Evolutionary conservation across 148 eudicot species (phyloP).

Genomic region (Vaccinium myrtillus): DNA sequence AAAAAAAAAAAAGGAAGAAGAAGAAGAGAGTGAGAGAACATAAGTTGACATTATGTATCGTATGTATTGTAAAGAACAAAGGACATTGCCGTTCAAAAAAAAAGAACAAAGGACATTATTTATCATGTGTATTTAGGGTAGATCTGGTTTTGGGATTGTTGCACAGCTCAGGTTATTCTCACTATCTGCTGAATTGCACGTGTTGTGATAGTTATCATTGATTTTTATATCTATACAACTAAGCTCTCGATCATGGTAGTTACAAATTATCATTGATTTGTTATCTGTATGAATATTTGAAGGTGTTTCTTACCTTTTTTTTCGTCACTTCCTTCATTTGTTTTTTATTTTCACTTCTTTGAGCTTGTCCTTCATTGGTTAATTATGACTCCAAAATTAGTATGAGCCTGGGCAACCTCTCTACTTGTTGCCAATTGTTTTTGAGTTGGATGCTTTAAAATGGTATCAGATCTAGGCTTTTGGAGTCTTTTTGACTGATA

Average conservation of each 20-base stretch:
- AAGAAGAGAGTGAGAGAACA: background rate
- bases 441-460: no score
- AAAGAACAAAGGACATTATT: background rate
- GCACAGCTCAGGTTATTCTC: background rate
- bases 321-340: no score
- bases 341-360: no score
- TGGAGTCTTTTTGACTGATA: no score
- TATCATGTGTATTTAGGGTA: background rate
- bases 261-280: background rate
- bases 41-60: background rate
- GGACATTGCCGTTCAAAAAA: background rate
- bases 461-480: no score
- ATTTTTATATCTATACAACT: background rate
- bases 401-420: no score
- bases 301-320: no score
- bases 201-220: background rate
- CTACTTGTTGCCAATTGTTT: no score
- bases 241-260: background rate
- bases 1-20: background rate
- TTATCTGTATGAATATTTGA: no score
- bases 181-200: background rate
- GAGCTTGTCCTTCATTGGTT: background rate
- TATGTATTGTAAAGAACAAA: background rate
- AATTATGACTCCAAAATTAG: background rate
- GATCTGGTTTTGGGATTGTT: background rate